Base-by-base conservation (phyloP, 768 basidiomycete genomes). In the Tricholoma hemisulphureum region DNA sequence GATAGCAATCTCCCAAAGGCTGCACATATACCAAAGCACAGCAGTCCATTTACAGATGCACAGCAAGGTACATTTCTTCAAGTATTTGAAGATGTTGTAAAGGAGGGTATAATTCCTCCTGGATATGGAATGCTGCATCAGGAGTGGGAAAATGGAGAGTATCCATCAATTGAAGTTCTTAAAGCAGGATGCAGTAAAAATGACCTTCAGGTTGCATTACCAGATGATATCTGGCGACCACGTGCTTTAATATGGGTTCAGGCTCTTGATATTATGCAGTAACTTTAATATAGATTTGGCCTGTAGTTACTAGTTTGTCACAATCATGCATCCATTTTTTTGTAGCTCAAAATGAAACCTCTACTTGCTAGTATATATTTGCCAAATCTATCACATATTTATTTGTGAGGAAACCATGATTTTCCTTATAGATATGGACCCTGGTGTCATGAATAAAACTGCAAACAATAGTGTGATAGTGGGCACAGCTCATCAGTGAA, bases 21-120 rank as follows among this genome's bases (percentile, higher is more conserved):
- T 73, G 46, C 77, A 23, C 32, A 20, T 16, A 68, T 58, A 68
- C 70, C 51, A 65, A 67, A 28, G 66, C 66, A 49, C 24, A 29
- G 23, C 16, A 26, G 31, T 34, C 53, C 58, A n/a, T 55, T 55
- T 37, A 31, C 35, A 14, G 35, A 37, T 28, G 31, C 14, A 6
- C 26, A 50, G 46, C 29, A 50, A 26, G 5, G 3, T 14, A 23
- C 34, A 21, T 59, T 59, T 51, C 4, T 24, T 9, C 53, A 55
- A 28, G 46, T 34, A n/a, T 53, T 59, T 55, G 28, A 48, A 8
- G 26, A 49, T 21, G 20, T 59, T 7, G 6, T 20, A 9, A 23
- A 37, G 13, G 50, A 37, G 9, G 21, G 16, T n/a, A 53, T 53
- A 54, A 55, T 61, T 4, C 65, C 61, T 1, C 14, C 48, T 13